These are phyloP conservation scores for Podosphaera xanthii DNA, from an alignment of 2,329 filamentous ascomycete species.

Conservation along the genomic window DNA sequence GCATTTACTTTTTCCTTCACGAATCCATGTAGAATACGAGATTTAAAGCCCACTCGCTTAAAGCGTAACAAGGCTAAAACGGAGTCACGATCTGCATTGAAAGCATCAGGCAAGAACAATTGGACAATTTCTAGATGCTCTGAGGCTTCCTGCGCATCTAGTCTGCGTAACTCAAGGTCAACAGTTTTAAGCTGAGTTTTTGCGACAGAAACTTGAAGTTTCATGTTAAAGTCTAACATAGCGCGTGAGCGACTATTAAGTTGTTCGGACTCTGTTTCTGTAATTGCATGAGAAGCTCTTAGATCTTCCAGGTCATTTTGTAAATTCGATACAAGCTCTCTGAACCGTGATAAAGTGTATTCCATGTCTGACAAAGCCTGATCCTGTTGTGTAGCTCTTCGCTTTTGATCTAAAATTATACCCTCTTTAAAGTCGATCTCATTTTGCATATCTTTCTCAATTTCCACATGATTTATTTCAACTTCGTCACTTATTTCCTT, in stretches of 20 bases:
- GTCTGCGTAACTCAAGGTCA: slow-evolving; percentile 63
- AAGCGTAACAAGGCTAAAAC: slow-evolving; percentile 76
- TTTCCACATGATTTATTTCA: slow-evolving; percentile 77
- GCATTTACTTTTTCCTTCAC: slow-evolving; percentile 57
- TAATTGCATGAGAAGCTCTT: slow-evolving; percentile 74
- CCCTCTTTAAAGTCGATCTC: slow-evolving; percentile 77
- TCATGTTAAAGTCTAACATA: slow-evolving; percentile 93
- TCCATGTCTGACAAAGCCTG: slow-evolving; percentile 68
- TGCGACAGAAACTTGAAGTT: slow-evolving; percentile 69
- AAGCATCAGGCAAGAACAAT: slow-evolving; percentile 69
- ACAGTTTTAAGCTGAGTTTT: slow-evolving; percentile 91
- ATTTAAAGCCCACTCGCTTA: slow-evolving; percentile 74
- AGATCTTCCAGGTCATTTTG: slow-evolving; percentile 81
- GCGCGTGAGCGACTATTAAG: slow-evolving; percentile 70
- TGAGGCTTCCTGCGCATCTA: slow-evolving; percentile 72
- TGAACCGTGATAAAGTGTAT: slow-evolving; percentile 71
- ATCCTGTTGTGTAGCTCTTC: slow-evolving; percentile 53
- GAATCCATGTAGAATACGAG: slow-evolving; percentile 52
- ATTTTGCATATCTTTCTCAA: slow-evolving; percentile 82
- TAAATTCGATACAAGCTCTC: slow-evolving; percentile 66
- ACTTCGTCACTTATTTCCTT: slow-evolving; percentile 90
- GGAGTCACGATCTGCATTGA: slow-evolving; percentile 58
- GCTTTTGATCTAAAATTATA: slow-evolving; percentile 60
- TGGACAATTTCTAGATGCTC: slow-evolving; percentile 79
- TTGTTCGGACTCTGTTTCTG: slow-evolving; percentile 79